These are phyloP conservation scores for Raddia guianensis DNA, from an alignment of 176 grass and related monocot genomes.

Conservation along the genomic window DNA sequence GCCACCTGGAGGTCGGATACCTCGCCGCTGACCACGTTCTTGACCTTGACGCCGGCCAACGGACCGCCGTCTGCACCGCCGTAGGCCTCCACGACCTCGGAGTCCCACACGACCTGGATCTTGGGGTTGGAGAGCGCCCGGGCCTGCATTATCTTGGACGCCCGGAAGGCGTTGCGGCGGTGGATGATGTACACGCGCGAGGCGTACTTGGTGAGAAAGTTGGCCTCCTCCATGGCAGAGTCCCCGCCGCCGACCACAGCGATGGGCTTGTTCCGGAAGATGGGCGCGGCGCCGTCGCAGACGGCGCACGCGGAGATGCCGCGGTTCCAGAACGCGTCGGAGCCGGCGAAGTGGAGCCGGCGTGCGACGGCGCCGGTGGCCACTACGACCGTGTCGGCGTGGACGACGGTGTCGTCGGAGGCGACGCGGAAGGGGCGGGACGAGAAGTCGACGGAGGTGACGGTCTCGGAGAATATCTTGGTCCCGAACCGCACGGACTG, in stretches of 20 bases:
- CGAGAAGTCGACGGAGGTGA: constrained; percentile 81
- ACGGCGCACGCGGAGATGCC: constrained; percentile 98
- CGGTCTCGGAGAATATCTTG: constrained; percentile 74
- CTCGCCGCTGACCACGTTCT: constrained; percentile 70
- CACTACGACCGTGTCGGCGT: constrained; percentile 74
- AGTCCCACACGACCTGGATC: constrained; percentile 92
- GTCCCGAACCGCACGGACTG: constrained; percentile 78
- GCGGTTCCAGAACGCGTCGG: constrained; percentile 80
- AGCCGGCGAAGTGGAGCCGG: constrained; percentile 71
- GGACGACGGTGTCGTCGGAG: constrained; percentile 64
- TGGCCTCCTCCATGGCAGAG: constrained; percentile 99
- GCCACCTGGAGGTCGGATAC: constrained; percentile 65
- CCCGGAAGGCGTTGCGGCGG: constrained; percentile 80
- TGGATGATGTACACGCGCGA: constrained; percentile 92
- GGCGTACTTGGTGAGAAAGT: constrained; percentile 97
- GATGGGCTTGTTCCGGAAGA: constrained; percentile 91
- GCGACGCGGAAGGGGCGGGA: constrained; percentile 66
- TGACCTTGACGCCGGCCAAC: constrained; percentile 77
- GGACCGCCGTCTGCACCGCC: constrained; percentile 42
- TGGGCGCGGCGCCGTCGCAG: constrained; percentile 88
- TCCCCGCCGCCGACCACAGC: constrained; percentile 89
- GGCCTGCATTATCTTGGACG: constrained; percentile 98
- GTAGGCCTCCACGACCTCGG: constrained; percentile 81
- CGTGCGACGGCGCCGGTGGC: constrained; percentile 88
- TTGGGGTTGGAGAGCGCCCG: constrained; percentile 80